Conservation (phyloP, 192 early-diverging fungal genomes). For the Rhizoclosmatium sp. region DNA sequence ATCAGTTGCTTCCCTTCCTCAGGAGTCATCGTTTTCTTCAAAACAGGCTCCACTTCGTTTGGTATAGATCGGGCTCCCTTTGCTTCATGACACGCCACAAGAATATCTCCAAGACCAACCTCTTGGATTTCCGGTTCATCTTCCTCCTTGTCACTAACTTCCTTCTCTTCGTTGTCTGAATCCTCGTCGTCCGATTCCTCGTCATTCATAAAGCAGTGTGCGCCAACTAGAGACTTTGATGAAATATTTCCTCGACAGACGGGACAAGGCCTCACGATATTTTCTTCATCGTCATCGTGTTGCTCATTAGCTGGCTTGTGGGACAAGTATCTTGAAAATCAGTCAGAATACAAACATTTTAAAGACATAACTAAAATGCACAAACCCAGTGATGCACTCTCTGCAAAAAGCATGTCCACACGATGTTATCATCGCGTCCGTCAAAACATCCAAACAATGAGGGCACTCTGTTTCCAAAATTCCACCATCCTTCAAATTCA, state of each 20-base stretch:
- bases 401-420: slow-evolving; percentile 57
- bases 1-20: slow-evolving; percentile 1
- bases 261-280: slow-evolving; percentile 1
- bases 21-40: not conserved
- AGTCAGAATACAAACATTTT: too few relatives aligned
- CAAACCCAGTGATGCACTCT: slow-evolving; percentile 43
- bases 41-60: not conserved
- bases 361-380: not conserved
- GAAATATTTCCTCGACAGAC: not conserved
- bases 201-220: not conserved
- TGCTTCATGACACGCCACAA: not conserved
- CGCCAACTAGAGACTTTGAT: not conserved
- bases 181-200: not conserved
- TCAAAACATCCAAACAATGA: slow-evolving; percentile 36
- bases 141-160: not conserved
- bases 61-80: not conserved
- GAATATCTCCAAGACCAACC: not conserved
- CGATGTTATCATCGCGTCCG: not conserved
- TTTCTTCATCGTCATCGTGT: not conserved
- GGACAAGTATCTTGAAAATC: not conserved
- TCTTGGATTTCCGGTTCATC: not conserved
- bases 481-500: slow-evolving; percentile 28
- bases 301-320: not conserved
- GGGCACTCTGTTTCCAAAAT: slow-evolving; percentile 25
- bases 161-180: not conserved